A percentile compares a stretch with the other conserved stretches of the same genome.
Conservation (phyloP, 129 eudicot genomes). For the Ambrosia trifida region DNA sequence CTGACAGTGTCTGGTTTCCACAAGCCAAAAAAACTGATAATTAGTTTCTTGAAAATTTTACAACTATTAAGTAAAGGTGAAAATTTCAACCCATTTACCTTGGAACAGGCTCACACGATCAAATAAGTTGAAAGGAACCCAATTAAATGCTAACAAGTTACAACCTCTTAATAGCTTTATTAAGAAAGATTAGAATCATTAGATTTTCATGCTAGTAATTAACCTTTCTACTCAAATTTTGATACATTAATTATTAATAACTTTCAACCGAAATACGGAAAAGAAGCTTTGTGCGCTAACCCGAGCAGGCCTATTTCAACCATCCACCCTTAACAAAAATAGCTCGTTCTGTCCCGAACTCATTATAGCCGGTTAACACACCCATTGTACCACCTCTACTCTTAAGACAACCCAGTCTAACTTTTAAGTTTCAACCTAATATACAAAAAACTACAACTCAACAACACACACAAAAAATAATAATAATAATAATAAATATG, state of each 20-base stretch:
- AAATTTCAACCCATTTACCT: background rate
- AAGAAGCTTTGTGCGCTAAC: background rate
- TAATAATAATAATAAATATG: too few species aligned
- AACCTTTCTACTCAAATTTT: background rate
- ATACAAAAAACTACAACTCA: background rate
- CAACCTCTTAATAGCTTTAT: background rate
- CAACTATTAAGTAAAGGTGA: background rate
- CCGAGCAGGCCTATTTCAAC: background rate
- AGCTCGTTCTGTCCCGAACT: background rate
- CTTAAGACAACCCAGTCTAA: background rate
- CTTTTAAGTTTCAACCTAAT: background rate
- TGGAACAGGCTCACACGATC: background rate
- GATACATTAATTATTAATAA: background rate
- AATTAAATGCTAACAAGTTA: background rate
- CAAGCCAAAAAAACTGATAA: conserved; percentile 12
- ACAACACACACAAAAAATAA: too few species aligned
- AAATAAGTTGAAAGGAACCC: background rate
- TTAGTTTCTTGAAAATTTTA: conserved; percentile 3
- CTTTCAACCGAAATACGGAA: background rate
- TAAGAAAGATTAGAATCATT: background rate
- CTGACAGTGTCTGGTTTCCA: conserved; percentile 76
- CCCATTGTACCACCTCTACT: background rate
- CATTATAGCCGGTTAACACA: background rate
- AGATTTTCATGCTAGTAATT: background rate
- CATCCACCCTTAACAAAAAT: background rate